Conservation (phyloP, 306 rosid genomes). For the Prunus mira region DNA sequence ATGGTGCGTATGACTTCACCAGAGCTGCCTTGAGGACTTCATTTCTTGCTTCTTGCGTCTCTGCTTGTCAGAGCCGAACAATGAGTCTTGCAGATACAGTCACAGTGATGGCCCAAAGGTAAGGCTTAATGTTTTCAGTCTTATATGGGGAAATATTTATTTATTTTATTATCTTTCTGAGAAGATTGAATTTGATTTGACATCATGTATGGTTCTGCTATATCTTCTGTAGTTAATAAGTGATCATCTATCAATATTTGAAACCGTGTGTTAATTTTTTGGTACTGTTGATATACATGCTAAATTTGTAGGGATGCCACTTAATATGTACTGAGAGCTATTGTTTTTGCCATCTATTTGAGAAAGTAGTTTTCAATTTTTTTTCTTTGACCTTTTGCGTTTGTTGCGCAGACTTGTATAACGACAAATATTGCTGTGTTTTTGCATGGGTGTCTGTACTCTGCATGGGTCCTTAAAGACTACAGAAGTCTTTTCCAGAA, state of each 20-base stretch:
- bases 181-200: not conserved
- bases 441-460: not conserved
- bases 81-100: conserved; percentile 83
- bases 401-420: not conserved
- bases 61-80: conserved; percentile 87
- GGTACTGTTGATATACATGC: too few species aligned
- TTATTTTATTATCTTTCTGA: not conserved
- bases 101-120: conserved; percentile 85
- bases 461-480: not conserved
- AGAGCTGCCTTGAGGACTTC: conserved; percentile 86
- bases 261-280: too few species aligned
- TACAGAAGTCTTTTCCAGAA: not conserved
- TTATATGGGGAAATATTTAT: not conserved
- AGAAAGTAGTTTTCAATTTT: not conserved
- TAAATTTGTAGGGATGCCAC: too few species aligned
- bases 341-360: not conserved
- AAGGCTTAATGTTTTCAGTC: not conserved
- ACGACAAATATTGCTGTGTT: not conserved
- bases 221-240: not conserved
- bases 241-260: not conserved
- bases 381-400: not conserved
- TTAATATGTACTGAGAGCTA: not conserved
- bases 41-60: conserved; percentile 87
- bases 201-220: not conserved
- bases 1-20: conserved; percentile 80